Base-by-base conservation (phyloP, 2,329 filamentous ascomycete species). In the Shiraia bambusicola region DNA sequence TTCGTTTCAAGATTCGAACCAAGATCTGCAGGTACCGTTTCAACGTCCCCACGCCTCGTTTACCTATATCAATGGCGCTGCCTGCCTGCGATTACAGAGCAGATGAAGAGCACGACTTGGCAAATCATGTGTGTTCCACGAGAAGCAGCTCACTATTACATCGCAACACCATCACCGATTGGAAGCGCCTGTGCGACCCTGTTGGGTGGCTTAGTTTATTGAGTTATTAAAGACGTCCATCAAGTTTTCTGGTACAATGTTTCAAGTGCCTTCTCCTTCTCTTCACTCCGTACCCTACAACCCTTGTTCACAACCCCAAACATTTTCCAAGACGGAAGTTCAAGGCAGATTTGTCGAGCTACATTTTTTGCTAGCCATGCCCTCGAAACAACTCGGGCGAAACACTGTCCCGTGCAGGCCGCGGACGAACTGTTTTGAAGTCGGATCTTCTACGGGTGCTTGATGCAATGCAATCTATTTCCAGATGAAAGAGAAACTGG, bases 21-120 rank as follows among this genome's bases (percentile, higher is more conserved):
- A 53, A 42, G 34, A 47, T 56, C 54, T 65, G 63, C 63, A 63
- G 61, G 60, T 59, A 60, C 58, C 47, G 58, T 65, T 64, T 66
- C 61, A 61, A 28, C 27, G n/a, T 44, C 33, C 35, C 25, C 26
- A 35, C 19, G 19, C 8, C 19, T 22, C 19, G 4, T 22, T 22
- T 22, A 5, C 19, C 19, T 22, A 5, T 4, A 8, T 4, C 8
- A 22, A 22, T 22, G 19, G 19, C n/a, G n/a, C 4, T 22, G 19
- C 19, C 19, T 22, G 19, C 19, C 8, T 27, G 12, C 30, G 27
- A 27, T 16, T 14, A 26, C 11, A 28, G 19, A 25, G 33, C 28
- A 27, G 11, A 19, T 14, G 16, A 34, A 22, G 17, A 33, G 29
- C 27, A 28, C 4, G 19, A 22, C 28, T 16, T 9, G 27, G n/a